Percentiles rank a stretch among this genome's conserved stretches.
These are phyloP conservation scores for Podaxis pistillaris DNA, from an alignment of 768 basidiomycete genomes.

Conservation along the genomic window DNA sequence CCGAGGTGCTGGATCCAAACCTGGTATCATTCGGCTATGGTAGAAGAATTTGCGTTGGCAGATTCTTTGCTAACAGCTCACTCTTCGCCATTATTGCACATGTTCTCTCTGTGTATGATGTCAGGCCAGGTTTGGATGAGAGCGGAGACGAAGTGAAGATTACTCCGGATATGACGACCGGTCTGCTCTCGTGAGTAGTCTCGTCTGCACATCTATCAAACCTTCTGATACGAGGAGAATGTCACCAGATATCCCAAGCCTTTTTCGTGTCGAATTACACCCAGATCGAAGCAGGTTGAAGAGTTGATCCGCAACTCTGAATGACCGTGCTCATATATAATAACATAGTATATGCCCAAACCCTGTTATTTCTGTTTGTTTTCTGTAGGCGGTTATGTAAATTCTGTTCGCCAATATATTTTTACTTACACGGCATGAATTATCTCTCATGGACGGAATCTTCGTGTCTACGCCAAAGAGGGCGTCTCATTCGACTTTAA, in stretches of 20 bases:
- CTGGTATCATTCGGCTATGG: constrained; percentile 31
- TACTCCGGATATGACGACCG: constrained; percentile 20
- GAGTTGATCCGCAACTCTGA: neutral
- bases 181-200: constrained; percentile 20
- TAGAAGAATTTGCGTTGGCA: constrained; percentile 25
- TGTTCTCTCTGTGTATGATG: constrained; percentile 23
- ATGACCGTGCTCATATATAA: neutral
- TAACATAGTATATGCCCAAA: too few relatives aligned
- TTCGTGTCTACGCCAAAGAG: too few relatives aligned
- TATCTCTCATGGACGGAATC: too few relatives aligned
- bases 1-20: constrained; percentile 23
- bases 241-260: neutral
- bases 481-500: too few relatives aligned
- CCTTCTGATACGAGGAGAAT: neutral
- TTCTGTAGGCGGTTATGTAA: too few relatives aligned
- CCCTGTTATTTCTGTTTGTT: too few relatives aligned
- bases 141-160: constrained; percentile 19
- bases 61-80: constrained; percentile 22
- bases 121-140: constrained; percentile 21
- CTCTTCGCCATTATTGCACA: constrained; percentile 21
- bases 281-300: neutral
- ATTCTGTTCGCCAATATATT: too few relatives aligned
- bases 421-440: too few relatives aligned
- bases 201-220: neutral
- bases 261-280: neutral